Percentiles rank a stretch among this genome's conserved stretches.
These are phyloP conservation scores for Trichomonas vaginalis DNA, from an alignment of 208 protist species.

Conservation along the genomic window DNA sequence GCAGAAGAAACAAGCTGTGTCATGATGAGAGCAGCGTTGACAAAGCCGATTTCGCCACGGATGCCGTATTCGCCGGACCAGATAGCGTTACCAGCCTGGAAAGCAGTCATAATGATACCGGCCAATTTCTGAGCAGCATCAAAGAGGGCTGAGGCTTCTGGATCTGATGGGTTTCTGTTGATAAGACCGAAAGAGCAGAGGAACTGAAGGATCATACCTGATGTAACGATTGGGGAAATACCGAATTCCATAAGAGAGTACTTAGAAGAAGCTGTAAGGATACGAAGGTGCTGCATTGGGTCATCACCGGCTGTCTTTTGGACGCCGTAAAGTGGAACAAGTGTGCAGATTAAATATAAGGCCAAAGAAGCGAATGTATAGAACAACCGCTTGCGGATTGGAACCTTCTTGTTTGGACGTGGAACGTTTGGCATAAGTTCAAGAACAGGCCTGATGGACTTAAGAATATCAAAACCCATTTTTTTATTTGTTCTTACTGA, in stretches of 20 bases:
- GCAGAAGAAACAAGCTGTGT: conserved; percentile 88
- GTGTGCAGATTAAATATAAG: not conserved
- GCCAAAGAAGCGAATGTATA: not conserved
- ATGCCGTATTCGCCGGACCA: conserved; percentile 96
- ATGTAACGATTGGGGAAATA: conserved; percentile 86
- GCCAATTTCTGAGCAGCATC: conserved; percentile 86
- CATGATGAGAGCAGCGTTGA: conserved; percentile 83
- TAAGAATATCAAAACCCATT: not conserved
- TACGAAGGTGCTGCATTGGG: conserved; percentile 40
- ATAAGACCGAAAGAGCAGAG: conserved; percentile 79
- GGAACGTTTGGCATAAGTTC: not conserved
- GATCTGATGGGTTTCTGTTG: conserved; percentile 72
- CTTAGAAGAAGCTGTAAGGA: conserved; percentile 96
- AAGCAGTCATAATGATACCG: conserved; percentile 86
- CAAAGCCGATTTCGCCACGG: conserved; percentile 68
- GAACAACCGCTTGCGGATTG: not conserved
- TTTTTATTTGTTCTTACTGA: no score
- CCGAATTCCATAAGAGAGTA: conserved; percentile 94
- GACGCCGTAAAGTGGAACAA: not conserved
- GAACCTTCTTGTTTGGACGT: not conserved
- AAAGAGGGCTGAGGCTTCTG: conserved; percentile 80
- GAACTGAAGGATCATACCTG: conserved; percentile 91
- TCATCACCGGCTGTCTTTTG: not conserved
- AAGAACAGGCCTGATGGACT: not conserved
- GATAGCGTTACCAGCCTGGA: conserved; percentile 88